Conservation (phyloP, 2,329 filamentous ascomycete genomes). For the Fusarium sp. region DNA sequence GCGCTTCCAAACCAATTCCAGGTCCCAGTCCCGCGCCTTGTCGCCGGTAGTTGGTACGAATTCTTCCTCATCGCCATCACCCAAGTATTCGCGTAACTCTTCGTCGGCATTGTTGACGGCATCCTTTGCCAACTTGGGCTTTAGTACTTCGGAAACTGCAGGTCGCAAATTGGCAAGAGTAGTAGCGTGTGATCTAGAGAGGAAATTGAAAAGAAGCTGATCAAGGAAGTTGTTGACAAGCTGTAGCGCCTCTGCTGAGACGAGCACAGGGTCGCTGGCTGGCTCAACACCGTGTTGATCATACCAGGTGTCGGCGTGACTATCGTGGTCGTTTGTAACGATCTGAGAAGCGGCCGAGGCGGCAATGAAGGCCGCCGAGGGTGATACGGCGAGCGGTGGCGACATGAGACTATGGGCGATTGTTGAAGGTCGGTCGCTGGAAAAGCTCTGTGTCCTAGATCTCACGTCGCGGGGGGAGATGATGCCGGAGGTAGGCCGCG, state of each 20-base stretch:
- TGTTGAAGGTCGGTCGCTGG: slow-evolving; percentile 76
- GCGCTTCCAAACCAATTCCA: slow-evolving; percentile 94
- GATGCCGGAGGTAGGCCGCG: slow-evolving; percentile 50
- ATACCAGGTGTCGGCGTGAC: slow-evolving; percentile 75
- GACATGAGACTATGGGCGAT: slow-evolving; percentile 69
- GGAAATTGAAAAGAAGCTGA: slow-evolving; percentile 89
- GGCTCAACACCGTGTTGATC: slow-evolving; percentile 75
- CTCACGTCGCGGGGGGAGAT: slow-evolving; percentile 50
- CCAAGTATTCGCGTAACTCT: slow-evolving; percentile 88
- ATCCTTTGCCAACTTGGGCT: slow-evolving; percentile 87
- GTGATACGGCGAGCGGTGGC: slow-evolving; percentile 76
- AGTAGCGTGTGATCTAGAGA: slow-evolving; percentile 83
- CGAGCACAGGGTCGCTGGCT: slow-evolving; percentile 74
- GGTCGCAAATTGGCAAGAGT: slow-evolving; percentile 79
- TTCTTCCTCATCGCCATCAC: slow-evolving; percentile 81
- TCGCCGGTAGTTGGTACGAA: slow-evolving; percentile 65
- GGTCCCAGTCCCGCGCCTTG: slow-evolving; percentile 75
- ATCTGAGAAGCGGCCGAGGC: slow-evolving; percentile 89
- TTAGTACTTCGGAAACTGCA: slow-evolving; percentile 87
- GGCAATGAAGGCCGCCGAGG: slow-evolving; percentile 88
- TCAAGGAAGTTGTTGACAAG: slow-evolving; percentile 94
- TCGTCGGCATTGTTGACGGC: slow-evolving; percentile 86
- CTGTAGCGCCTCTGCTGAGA: slow-evolving; percentile 77
- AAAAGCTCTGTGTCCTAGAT: slow-evolving; percentile 72
- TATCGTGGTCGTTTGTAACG: slow-evolving; percentile 87